Base-by-base conservation (phyloP, 257 asterid genomes). In the Fraxinus quadrangulata region DNA sequence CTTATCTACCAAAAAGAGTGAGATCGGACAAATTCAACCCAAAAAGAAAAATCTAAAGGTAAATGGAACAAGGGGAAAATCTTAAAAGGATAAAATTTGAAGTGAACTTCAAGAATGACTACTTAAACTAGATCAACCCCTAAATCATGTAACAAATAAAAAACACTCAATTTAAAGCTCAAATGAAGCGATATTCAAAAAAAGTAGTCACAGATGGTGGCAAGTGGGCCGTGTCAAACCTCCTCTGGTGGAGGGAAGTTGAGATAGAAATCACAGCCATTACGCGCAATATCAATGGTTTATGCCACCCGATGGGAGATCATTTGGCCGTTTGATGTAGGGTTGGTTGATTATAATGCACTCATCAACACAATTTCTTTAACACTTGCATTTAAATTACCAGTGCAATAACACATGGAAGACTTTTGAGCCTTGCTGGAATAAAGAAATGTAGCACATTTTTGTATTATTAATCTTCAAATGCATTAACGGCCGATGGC, bases 121-220 rank as follows among this genome's bases (percentile, higher is more conserved):
- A 26, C 1, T 37, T 31, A 7, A 85, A 85, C 80, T 79, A 47
- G 75, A 88, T 80, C 81, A 66, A 84, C 74, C 86, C 88, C 87
- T 84, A 82, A 84, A 78, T 77, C 82, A 63, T 34, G 76, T 12
- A 34, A 68, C 36, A 26, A 67, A 66, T 74, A 8, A 37, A 37
- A 37, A 37, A 40, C 56, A 74, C 78, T 71, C 82, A 81, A 87
- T 85, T 87, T 71, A 81, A 78, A 75, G 63, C 80, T 73, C 65
- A 40, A 82, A 78, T 31, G 8, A 70, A 83, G 63, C 70, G 31
- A 63, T 65, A 71, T 11, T 74, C 37, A 8, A 37, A 8, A 7
- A 7, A 8, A 37, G 17, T 12, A 2, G 5, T 42, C 51, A 42
- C 51, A 3, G 5, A 12, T 12, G 51, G 51, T 4, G 17, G 51